A percentile compares a stretch with the other conserved stretches of the same genome.
Evolutionary conservation across 2,329 filamentous ascomycete genomes (phyloP).

Genomic region (Fonsecaea multimorphosa): DNA sequence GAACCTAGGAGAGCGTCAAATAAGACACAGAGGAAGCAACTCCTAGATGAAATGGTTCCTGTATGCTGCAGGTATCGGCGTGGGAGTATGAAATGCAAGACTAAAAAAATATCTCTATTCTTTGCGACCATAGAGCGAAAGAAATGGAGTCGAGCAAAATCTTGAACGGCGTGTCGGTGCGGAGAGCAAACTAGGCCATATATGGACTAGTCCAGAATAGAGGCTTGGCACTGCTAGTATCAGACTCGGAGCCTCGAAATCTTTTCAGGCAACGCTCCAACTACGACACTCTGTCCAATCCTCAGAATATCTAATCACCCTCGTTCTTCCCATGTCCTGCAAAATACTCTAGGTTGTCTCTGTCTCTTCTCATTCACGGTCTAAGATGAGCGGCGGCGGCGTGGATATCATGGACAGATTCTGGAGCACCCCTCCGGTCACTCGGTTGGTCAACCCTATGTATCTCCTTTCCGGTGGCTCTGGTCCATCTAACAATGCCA

Average conservation of each 20-base stretch:
- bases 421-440: slow-evolving; percentile 69
- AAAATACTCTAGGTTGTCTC: slow-evolving; percentile 2
- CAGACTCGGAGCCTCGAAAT: not conserved
- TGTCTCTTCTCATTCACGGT: not conserved
- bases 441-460: slow-evolving; percentile 59
- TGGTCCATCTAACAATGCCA: slow-evolving; percentile 50
- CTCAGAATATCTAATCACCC: slow-evolving; percentile 1
- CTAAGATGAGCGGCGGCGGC: slow-evolving; percentile 25
- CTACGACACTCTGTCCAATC: slow-evolving; percentile 15
- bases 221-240: not conserved
- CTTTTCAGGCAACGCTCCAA: slow-evolving; percentile 6
- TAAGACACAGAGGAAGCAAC: not conserved
- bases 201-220: not conserved
- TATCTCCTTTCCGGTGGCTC: slow-evolving; percentile 27
- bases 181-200: not conserved
- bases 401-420: slow-evolving; percentile 62
- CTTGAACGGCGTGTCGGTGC: slow-evolving; percentile 8
- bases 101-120: slow-evolving; percentile 6
- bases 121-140: slow-evolving; percentile 1
- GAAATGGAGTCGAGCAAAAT: slow-evolving; percentile 18
- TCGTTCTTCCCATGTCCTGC: slow-evolving; percentile 15
- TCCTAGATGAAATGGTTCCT: not conserved
- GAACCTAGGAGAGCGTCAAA: not conserved
- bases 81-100: not conserved
- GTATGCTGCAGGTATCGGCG: not conserved